phyloP scores from a whole-genome alignment of 2,329 filamentous ascomycete species.

The Thermothelomyces thermophilus region DNA sequence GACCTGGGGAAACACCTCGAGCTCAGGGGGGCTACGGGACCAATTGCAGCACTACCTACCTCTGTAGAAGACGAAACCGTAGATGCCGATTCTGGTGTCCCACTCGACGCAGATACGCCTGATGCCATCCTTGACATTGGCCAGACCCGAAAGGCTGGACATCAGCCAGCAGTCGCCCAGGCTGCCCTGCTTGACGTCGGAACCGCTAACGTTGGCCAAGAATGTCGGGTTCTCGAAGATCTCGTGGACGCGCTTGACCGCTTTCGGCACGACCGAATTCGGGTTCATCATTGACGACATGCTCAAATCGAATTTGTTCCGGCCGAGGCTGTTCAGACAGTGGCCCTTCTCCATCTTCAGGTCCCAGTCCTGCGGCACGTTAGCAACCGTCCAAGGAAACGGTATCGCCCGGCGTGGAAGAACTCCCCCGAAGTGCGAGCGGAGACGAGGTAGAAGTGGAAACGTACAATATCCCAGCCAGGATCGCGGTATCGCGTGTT shows the following conservation, averaged over 20 bases:
- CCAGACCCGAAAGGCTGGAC: constrained; percentile 68
- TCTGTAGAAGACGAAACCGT: constrained; percentile 82
- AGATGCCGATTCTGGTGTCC: constrained; percentile 70
- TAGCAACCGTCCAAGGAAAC: neutral
- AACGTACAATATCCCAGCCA: constrained; percentile 50
- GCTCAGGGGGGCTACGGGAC: too few species aligned
- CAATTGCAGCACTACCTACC: constrained; percentile 36
- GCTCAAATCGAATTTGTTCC: constrained; percentile 46
- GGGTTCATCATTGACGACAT: constrained; percentile 40
- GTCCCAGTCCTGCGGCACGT: constrained; percentile 50
- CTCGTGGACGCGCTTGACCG: constrained; percentile 68
- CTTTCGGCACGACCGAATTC: constrained; percentile 54
- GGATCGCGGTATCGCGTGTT: constrained; percentile 75
- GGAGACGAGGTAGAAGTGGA: constrained; percentile 20
- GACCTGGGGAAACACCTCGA: constrained; percentile 12
- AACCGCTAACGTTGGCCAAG: constrained; percentile 56
- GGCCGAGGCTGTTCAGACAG: constrained; percentile 47
- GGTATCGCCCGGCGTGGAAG: neutral
- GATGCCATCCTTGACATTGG: constrained; percentile 64
- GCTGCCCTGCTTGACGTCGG: constrained; percentile 70
- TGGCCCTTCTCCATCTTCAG: constrained; percentile 58
- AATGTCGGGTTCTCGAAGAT: constrained; percentile 71
- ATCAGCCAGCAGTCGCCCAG: constrained; percentile 82
- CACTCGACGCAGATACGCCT: constrained; percentile 69
- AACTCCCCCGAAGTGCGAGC: neutral